Base-by-base conservation (phyloP, 2,329 filamentous ascomycete species). In the Venturia aucupariae region DNA sequence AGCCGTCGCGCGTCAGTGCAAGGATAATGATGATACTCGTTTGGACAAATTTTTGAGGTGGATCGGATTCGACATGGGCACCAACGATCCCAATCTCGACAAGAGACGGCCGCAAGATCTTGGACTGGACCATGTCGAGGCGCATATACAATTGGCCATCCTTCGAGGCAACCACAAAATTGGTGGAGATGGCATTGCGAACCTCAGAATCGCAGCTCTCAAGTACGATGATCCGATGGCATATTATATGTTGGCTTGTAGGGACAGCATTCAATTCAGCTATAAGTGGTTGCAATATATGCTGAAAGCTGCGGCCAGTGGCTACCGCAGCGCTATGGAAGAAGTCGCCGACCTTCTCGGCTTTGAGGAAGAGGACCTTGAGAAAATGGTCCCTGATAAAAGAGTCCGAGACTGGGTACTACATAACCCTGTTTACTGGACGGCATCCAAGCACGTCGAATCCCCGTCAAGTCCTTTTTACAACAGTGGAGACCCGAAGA, bases 261-360 rank as follows among this genome's bases (percentile, higher is more conserved):
- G n/a, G 22, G 60, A 24, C 8, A 54, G n/a, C n/a, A n/a, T n/a
- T n/a, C n/a, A 15, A 15, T 38, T 51, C 60, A 48, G 32, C 24
- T 19, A 48, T 32, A 15, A 64, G 30, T 64, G 62, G 62, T 59
- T 64, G 8, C 44, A 64, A 35, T 64, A 64, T 35, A 64, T 39
- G 24, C 30, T 38, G 13, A 64, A 64, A 39, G 46, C 51, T 41
- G 48, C 62, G 13, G 62, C 41, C 2, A 57, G 46, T 35, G 62
- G 62, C 4, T 38, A 60, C 10, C 2, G 13, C 51, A 32, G 27
- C 51, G 51, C 51, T n/a, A n/a, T 57, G 51, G 30, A 57, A 30
- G 24, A 35, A 3, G 35, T 57, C 32, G 51, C 51, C 30, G 27
- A n/a, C 27, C 51, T 57, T 35, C 51, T 32, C 22, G 27, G 7